Base-by-base conservation (phyloP, 352 stramenopile genomes). In the Phytopythium mirpurense region DNA sequence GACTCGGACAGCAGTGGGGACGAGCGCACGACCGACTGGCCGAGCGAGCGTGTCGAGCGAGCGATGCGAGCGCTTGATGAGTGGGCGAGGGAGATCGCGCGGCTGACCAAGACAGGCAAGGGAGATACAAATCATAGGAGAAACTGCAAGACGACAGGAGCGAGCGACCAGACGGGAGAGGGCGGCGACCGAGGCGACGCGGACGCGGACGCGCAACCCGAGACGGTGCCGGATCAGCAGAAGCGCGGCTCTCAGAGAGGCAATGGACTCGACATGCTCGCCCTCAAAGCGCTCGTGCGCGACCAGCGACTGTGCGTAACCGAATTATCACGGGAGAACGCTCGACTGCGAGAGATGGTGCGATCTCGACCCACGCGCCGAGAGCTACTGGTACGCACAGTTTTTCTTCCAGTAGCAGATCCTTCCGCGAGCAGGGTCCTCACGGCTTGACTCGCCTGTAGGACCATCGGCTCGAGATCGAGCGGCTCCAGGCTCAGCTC, bases 331-430 rank as follows among this genome's bases (percentile, higher is more conserved):
- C 44, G 60, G 14, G 63, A 75, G 29, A 75, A 75, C 24, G 41
- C 14, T 31, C 56, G 68, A 37, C 57, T 75, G 9, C 63, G 67
- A 10, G 63, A 70, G 36, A 64, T 59, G 57, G 14, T 74, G 16
- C 42, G 47, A 36, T 29, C 54, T 38, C 63, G 67, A n/a, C 67
- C 67, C 14, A 67, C 67, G 7, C 42, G 44, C 21, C 56, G 60
- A 10, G 56, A 69, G 27, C 32, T 74, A 14, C 7, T 64, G 54
- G 67, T 72, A 27, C 23, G 60, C 55, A 35, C 9, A 31, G 2
- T 59, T 34, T 19, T n/a, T 14, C 2, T 41, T 21, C 41, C 18
- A 18, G n/a, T 47, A n/a, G n/a, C n/a, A n/a, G 43, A 16, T 34
- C 16, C n/a, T n/a, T 21, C 21, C 11, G 37, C 23, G 16, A 21